Evolutionary conservation across 805 yeast species (phyloP), one percentile per base, ranked within the genome.

Genomic region (Ascoidea tarda): DNA sequence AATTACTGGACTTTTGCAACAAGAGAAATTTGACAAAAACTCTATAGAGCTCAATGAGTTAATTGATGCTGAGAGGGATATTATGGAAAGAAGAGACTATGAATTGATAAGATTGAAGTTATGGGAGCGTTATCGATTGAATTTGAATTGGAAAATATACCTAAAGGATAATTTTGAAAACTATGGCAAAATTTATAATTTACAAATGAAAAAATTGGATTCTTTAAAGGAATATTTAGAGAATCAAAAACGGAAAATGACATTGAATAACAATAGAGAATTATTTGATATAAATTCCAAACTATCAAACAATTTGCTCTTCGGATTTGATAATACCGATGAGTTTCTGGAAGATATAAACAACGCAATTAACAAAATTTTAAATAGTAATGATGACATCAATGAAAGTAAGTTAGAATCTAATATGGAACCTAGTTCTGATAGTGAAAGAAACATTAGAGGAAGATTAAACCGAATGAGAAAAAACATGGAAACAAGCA

Each of bases 21-120:
- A 38, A 10, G 44, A 38, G 4, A 14, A 38, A 38, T 38, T 38
- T 10, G 14, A 38, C 4, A 10, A 14, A 10, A 14, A 38, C 14
- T 8, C 14, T 38, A 14, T 10, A 14, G 14, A 38, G 14, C 14
- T 38, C 8, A 38, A 46, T 42, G 57, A 49, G 28, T 21, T 55
- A 32, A 46, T 49, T 33, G 61, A 62, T 16, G 21, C 33, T 3
- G 61, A 59, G 21, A 59, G 59, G 33, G 73, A 70, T 55, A 49
- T 68, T 46, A 53, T 54, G 4, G 74, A 71, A 49, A 51, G 51
- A 46, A 58, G 68, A 49, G 73, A 69, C 52, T 63, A 55, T 50
- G 69, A 66, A 48, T 42, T 69, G 5, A 49, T 62, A 6, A 56
- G 66, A 33, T 54, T 63, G 16, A 60, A 63, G 47, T 49, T 58